Base-by-base conservation (phyloP, 768 basidiomycete species). In the Rubroboletus pulcherrimus region DNA sequence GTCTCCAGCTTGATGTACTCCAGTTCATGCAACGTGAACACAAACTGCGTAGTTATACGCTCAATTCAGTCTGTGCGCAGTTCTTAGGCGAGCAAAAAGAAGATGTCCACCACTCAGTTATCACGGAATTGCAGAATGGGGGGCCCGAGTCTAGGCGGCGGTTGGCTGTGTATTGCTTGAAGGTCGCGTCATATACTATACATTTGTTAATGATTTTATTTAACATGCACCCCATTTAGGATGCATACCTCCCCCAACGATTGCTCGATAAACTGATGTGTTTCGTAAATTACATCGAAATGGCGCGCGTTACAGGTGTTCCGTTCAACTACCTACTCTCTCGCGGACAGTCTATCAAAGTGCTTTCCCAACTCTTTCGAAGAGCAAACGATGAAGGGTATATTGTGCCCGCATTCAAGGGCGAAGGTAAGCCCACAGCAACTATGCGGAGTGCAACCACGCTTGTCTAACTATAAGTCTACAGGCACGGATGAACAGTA, bases 271-370 rank as follows among this genome's bases (percentile, higher is more conserved):
- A 98, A 71, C 79, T 99, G 33, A 98, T 98, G 97, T 98, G 93
- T 59, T 94, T 99, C 65, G 87, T 99, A 71, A 99, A 99, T 71
- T 98, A 97, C 67, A 87, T 85, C 44, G 97, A 99, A 71, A 98
- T 99, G 97, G 82, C 97, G n/a, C 91, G 97, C 70, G 97, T 99
- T 4, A 99, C 97, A 0, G 97, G 97, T n/a, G 94, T 99, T 11
- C 97, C 97, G 0, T 99, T 99, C 82, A 98, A 98, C 66, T 98
- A 84, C 69, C 80, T 99, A 7, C 79, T 99, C 8, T 80, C 94
- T 19, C 84, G 96, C 39, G 97, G 97, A 2, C 97, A 99, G 70
- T 98, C 96, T 40, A 98, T 99, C 80, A 99, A 98, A 69, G 97
- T 99, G 44, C 78, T 99, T 53, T 97, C 94, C 9, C 97, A 99